These are phyloP conservation scores for Neurospora sp. DNA, from an alignment of 495 filamentous ascomycete genomes.

Conservation along the genomic window DNA sequence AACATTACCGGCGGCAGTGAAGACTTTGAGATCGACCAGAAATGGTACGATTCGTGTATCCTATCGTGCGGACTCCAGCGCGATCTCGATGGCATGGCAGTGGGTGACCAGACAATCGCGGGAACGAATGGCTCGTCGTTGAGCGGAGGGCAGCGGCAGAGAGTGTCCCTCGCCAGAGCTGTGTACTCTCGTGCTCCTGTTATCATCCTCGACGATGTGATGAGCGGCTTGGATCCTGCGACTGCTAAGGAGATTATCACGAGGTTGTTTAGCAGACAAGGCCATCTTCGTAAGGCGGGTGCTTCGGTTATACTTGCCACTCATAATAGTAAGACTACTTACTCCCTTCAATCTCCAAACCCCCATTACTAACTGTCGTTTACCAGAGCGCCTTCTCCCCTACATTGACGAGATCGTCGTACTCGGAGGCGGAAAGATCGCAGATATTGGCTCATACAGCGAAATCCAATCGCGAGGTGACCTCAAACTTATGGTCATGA, in stretches of 20 bases:
- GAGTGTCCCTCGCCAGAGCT: conserved; percentile 33
- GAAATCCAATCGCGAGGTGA: neutral
- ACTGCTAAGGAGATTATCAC: conserved; percentile 54
- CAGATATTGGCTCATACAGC: neutral
- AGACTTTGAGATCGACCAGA: conserved; percentile 36
- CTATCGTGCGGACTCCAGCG: conserved; percentile 46
- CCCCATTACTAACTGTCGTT: neutral
- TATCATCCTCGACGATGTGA: conserved; percentile 36
- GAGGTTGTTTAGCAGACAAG: conserved; percentile 31
- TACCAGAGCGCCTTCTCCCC: neutral
- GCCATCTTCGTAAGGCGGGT: conserved; percentile 14
- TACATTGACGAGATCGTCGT: neutral
- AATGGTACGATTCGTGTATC: conserved; percentile 48
- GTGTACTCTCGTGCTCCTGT: conserved; percentile 22
- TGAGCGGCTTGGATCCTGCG: conserved; percentile 52
- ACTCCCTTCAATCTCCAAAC: neutral
- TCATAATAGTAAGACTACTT: conserved; percentile 1
- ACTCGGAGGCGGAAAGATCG: neutral
- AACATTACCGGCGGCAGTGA: conserved; percentile 26
- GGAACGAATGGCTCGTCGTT: conserved; percentile 56
- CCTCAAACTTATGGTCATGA: neutral
- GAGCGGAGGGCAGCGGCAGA: conserved; percentile 58
- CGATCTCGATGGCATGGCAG: conserved; percentile 37
- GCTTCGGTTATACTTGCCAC: conserved; percentile 19
- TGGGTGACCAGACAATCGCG: conserved; percentile 47